Conservation (phyloP, 352 stramenopile genomes). For the Nothophytophthora sp. region DNA sequence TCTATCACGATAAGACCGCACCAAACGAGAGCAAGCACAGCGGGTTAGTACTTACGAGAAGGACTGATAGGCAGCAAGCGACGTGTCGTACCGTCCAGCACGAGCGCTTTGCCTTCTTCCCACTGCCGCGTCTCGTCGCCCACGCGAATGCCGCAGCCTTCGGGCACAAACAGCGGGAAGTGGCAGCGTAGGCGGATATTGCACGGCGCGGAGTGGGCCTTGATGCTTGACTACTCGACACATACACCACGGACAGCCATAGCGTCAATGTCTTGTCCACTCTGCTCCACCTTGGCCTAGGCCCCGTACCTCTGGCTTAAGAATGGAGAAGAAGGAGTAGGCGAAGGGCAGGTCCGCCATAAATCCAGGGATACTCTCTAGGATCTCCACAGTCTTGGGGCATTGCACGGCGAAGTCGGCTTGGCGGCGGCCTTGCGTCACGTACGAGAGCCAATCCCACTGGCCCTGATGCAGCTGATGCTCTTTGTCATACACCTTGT, state of each 20-base stretch:
- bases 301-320: constrained; percentile 79
- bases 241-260: no score
- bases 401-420: constrained; percentile 65
- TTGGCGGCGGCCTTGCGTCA: constrained; percentile 70
- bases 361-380: constrained; percentile 83
- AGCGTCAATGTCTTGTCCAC: neutral
- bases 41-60: neutral
- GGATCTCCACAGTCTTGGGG: constrained; percentile 62
- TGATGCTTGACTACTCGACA: constrained; percentile 76
- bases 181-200: constrained; percentile 96
- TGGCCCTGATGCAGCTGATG: constrained; percentile 77
- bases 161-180: constrained; percentile 91
- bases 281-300: neutral
- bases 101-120: constrained; percentile 75
- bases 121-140: constrained; percentile 84
- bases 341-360: constrained; percentile 92
- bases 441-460: constrained; percentile 95
- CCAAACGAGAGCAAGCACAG: neutral
- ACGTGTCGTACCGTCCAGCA: constrained; percentile 68
- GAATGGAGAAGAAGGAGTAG: constrained; percentile 96
- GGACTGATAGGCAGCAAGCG: no score
- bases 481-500: constrained; percentile 71
- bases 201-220: constrained; percentile 93
- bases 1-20: constrained; percentile 32
- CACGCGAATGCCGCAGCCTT: constrained; percentile 91